A percentile compares a stretch with the other conserved stretches of the same genome.
These are phyloP conservation scores for Phylloporus arenicola DNA, from an alignment of 768 basidiomycete species.

Conservation along the genomic window DNA sequence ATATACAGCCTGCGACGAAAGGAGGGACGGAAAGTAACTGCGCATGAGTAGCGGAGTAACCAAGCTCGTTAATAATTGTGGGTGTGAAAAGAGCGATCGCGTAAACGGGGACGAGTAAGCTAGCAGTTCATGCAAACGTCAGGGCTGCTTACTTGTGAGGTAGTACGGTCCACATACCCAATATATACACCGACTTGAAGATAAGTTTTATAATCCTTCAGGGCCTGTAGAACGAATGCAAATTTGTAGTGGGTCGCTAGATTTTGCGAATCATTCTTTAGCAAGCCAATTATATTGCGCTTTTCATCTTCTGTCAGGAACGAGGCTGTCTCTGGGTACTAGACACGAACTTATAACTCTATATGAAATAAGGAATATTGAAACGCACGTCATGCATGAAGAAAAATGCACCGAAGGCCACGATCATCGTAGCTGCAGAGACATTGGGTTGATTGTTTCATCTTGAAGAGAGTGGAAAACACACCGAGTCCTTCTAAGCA, in stretches of 20 bases:
- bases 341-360: not conserved
- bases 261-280: slow-evolving; percentile 42
- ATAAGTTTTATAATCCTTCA: slow-evolving; percentile 41
- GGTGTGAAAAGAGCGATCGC: slow-evolving; percentile 48
- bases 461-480: not conserved
- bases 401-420: not conserved
- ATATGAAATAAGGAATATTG: no score
- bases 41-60: slow-evolving; percentile 47
- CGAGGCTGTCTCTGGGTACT: slow-evolving; percentile 55
- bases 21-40: slow-evolving; percentile 48
- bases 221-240: slow-evolving; percentile 45
- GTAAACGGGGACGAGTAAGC: slow-evolving; percentile 43
- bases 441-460: not conserved
- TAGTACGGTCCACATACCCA: slow-evolving; percentile 27
- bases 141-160: not conserved
- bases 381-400: not conserved
- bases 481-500: not conserved
- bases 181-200: slow-evolving; percentile 35
- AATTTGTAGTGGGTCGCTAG: slow-evolving; percentile 42
- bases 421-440: not conserved
- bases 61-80: slow-evolving; percentile 45
- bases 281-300: slow-evolving; percentile 32
- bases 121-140: slow-evolving; percentile 13
- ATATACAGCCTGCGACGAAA: slow-evolving; percentile 42
- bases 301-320: slow-evolving; percentile 48